Conservation (phyloP, 2,329 filamentous ascomycete species). For the Aspergillus amoenus region DNA sequence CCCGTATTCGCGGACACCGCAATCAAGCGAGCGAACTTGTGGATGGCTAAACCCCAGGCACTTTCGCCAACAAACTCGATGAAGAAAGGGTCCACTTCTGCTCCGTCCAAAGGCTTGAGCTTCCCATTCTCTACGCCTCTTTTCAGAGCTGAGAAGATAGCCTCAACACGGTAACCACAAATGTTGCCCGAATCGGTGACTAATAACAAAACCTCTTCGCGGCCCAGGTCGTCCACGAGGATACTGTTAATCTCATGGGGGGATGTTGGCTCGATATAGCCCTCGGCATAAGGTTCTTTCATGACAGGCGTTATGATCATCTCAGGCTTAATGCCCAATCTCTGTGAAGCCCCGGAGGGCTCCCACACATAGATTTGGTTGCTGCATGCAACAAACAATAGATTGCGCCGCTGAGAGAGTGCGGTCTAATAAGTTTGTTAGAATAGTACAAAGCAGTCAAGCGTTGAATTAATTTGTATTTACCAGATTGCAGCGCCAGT, state of each 20-base stretch:
- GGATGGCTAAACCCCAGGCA: conserved; percentile 87
- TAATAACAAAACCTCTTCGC: conserved; percentile 66
- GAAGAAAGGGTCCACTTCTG: conserved; percentile 59
- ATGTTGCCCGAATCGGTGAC: conserved; percentile 76
- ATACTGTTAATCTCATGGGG: conserved; percentile 70
- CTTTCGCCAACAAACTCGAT: conserved; percentile 72
- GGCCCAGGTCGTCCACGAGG: conserved; percentile 66
- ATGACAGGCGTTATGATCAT: conserved; percentile 45
- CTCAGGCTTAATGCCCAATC: conserved; percentile 36
- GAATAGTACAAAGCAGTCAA: background rate
- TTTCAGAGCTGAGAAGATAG: conserved; percentile 48
- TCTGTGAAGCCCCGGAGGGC: conserved; percentile 42
- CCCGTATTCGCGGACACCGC: conserved; percentile 78
- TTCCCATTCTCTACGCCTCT: conserved; percentile 21
- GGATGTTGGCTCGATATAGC: conserved; percentile 52
- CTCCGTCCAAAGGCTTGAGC: conserved; percentile 29
- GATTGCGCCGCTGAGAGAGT: conserved; percentile 47
- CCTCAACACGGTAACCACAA: conserved; percentile 65
- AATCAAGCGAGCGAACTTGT: conserved; percentile 76
- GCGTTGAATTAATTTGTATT: conserved; percentile 2
- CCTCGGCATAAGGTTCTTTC: conserved; percentile 45
- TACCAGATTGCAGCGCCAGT: conserved; percentile 48
- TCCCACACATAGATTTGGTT: conserved; percentile 46
- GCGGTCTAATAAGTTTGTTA: conserved; percentile 34
- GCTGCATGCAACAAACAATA: conserved; percentile 46